phyloP scores from a whole-genome alignment of 2,329 filamentous ascomycete genomes.

The Colletotrichum spaethianum region DNA sequence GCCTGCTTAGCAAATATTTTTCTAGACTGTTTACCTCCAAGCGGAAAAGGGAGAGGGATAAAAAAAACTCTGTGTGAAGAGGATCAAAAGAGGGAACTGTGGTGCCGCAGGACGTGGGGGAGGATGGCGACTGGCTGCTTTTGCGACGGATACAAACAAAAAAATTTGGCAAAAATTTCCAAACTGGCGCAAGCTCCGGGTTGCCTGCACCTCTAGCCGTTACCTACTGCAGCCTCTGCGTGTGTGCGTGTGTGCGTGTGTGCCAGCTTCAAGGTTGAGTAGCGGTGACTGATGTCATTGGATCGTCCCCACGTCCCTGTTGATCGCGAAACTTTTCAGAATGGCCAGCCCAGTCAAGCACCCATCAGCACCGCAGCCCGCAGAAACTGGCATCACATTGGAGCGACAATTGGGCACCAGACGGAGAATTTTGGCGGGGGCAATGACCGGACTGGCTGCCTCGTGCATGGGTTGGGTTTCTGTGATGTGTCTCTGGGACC shows the following conservation, averaged over 20 bases:
- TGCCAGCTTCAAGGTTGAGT: slow-evolving; percentile 8
- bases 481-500: neutral
- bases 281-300: slow-evolving; percentile 39
- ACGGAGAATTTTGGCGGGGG: slow-evolving; percentile 16
- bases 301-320: slow-evolving; percentile 35
- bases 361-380: neutral
- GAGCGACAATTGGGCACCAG: neutral
- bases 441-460: slow-evolving; percentile 1
- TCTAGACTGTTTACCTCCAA: neutral
- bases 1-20: slow-evolving; percentile 35
- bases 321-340: slow-evolving; percentile 38
- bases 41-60: neutral
- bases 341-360: neutral
- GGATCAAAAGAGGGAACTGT: slow-evolving; percentile 13
- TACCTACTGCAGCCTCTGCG: neutral
- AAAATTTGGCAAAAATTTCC: neutral
- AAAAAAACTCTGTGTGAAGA: neutral
- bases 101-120: slow-evolving; percentile 11
- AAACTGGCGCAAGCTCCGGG: slow-evolving; percentile 6
- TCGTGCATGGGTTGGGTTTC: slow-evolving; percentile 2
- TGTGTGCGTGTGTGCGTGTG: neutral
- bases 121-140: neutral
- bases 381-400: neutral
- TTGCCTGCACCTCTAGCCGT: slow-evolving; percentile 11
- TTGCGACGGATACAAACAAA: neutral